These are phyloP conservation scores for Diaporthe caulivora DNA, from an alignment of 2,329 filamentous ascomycete genomes.

Conservation along the genomic window DNA sequence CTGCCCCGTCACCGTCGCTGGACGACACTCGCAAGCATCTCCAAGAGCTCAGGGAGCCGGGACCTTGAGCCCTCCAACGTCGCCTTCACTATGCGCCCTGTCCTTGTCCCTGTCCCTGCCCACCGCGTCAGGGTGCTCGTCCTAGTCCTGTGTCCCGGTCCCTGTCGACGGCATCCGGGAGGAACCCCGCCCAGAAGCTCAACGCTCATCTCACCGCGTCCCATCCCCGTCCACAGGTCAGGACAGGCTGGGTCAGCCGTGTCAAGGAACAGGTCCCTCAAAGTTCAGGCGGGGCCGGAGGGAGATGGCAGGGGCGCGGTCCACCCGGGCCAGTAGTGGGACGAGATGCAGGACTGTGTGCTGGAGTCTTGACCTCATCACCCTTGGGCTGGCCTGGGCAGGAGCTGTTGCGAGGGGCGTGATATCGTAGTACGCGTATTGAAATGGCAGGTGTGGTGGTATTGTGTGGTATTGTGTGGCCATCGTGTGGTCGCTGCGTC, in stretches of 20 bases:
- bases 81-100: background rate
- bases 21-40: conserved; percentile 18
- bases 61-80: background rate
- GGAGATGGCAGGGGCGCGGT: background rate
- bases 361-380: conserved; percentile 15
- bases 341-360: background rate
- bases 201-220: background rate
- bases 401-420: background rate
- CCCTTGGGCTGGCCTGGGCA: background rate
- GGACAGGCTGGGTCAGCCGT: background rate
- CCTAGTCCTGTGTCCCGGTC: no score
- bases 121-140: no score
- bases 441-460: background rate
- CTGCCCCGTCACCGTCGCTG: conserved; percentile 2
- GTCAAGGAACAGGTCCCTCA: background rate
- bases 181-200: conserved; percentile 9
- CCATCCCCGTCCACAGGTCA: background rate
- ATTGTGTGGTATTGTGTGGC: background rate
- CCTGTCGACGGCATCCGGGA: background rate
- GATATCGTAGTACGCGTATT: background rate
- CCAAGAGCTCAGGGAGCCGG: background rate
- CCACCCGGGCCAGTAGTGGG: background rate
- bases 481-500: background rate
- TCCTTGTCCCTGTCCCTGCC: background rate
- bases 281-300: conserved; percentile 1